phyloP scores from a whole-genome alignment of 2,329 filamentous ascomycete species.

The Nemania sp. region DNA sequence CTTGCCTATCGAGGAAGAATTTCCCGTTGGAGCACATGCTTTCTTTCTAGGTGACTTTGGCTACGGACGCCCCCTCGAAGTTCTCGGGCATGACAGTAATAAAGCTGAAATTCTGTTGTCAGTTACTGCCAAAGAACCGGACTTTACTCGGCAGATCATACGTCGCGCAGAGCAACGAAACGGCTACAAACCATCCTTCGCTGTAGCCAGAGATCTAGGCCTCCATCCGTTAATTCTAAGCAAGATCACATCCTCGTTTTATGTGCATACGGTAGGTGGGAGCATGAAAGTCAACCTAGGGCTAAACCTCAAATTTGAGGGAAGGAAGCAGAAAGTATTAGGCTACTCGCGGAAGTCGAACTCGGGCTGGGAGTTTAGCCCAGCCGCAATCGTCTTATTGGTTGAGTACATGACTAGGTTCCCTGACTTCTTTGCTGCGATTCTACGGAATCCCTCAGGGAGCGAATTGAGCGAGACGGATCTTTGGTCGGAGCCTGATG shows the following conservation, averaged over 20 bases:
- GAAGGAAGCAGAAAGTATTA: slow-evolving; percentile 92
- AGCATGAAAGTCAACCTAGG: slow-evolving; percentile 85
- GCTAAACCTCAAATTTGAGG: slow-evolving; percentile 96
- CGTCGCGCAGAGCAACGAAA: slow-evolving; percentile 74
- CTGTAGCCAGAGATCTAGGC: slow-evolving; percentile 84
- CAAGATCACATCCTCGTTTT: slow-evolving; percentile 96
- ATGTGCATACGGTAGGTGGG: slow-evolving; percentile 80
- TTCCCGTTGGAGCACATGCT: slow-evolving; percentile 81
- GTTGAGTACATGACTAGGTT: slow-evolving; percentile 92
- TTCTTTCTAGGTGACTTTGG: slow-evolving; percentile 96
- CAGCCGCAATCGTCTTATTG: slow-evolving; percentile 82
- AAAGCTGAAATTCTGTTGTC: slow-evolving; percentile 86
- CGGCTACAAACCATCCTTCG: slow-evolving; percentile 86
- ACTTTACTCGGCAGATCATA: slow-evolving; percentile 84
- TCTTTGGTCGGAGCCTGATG: slow-evolving; percentile 79
- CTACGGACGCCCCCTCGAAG: slow-evolving; percentile 89
- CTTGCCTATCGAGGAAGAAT: slow-evolving; percentile 91
- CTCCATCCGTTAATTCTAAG: slow-evolving; percentile 90
- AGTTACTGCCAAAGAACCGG: slow-evolving; percentile 77
- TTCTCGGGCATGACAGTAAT: slow-evolving; percentile 78
- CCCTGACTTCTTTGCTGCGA: slow-evolving; percentile 92
- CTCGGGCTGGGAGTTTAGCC: slow-evolving; percentile 95
- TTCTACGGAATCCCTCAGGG: slow-evolving; percentile 85
- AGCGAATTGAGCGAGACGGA: slow-evolving; percentile 87
- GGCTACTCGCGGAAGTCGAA: slow-evolving; percentile 90